These are phyloP conservation scores for Pythium vanterpoolii DNA, from an alignment of 352 stramenopile species.

Conservation along the genomic window DNA sequence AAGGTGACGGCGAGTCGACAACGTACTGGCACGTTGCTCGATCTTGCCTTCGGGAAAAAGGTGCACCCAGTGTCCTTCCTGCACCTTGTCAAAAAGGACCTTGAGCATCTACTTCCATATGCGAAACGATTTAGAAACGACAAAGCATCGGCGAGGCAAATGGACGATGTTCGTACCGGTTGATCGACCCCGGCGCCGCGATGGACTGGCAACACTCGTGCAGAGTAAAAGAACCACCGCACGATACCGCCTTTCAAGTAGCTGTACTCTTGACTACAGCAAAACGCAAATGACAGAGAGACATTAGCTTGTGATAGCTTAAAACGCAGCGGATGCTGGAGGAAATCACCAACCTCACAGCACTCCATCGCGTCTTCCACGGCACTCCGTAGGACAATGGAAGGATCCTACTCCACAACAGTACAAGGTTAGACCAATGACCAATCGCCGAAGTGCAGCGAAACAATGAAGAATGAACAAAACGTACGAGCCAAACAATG, in stretches of 20 bases:
- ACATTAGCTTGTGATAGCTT: too few species aligned
- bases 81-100: conserved; percentile 76
- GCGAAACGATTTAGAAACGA: not conserved
- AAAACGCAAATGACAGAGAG: not conserved
- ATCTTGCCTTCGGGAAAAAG: conserved; percentile 89
- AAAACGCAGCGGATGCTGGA: not conserved
- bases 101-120: conserved; percentile 59
- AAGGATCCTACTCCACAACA: conserved; percentile 46
- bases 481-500: conserved; percentile 58
- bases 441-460: not conserved
- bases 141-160: not conserved
- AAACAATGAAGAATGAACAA: not conserved
- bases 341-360: conserved; percentile 49
- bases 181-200: conserved; percentile 74
- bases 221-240: conserved; percentile 57
- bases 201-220: conserved; percentile 73
- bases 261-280: conserved; percentile 78
- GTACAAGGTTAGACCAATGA: not conserved
- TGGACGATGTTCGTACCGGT: conserved; percentile 26
- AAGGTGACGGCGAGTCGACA: not conserved
- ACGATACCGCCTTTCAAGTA: conserved; percentile 60
- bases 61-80: conserved; percentile 80
- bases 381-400: conserved; percentile 67
- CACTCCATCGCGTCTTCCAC: conserved; percentile 57
- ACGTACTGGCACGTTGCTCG: conserved; percentile 54